A percentile compares a stretch with the other conserved stretches of the same genome.
phyloP scores from a whole-genome alignment of 1,139 yeast species.

The Blastobotrys buckinghamii region DNA sequence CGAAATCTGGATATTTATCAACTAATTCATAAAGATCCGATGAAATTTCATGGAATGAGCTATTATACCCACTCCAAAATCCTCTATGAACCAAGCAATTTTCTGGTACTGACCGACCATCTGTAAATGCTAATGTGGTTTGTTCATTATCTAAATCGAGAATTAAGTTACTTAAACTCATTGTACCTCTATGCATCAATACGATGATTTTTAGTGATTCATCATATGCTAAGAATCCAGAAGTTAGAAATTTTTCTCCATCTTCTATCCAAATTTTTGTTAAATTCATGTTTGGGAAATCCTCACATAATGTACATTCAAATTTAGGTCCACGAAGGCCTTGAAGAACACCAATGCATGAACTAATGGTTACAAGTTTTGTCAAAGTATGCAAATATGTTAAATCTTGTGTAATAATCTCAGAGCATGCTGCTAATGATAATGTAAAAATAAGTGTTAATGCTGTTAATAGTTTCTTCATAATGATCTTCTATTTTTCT shows the following conservation, averaged over 20 bases:
- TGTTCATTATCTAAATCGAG: slow-evolving; percentile 3
- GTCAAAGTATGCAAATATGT: not conserved
- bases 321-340: slow-evolving; percentile 9
- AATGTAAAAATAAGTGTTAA: too few relatives aligned
- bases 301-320: slow-evolving; percentile 7
- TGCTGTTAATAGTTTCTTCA: too few relatives aligned
- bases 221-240: slow-evolving; percentile 8
- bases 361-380: slow-evolving; percentile 7
- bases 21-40: not conserved
- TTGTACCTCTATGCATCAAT: slow-evolving; percentile 10
- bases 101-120: not conserved
- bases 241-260: not conserved
- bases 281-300: slow-evolving; percentile 4
- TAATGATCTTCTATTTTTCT: too few relatives aligned
- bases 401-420: not conserved
- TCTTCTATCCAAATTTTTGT: slow-evolving; percentile 10
- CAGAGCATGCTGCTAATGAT: not conserved
- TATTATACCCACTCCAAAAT: slow-evolving; percentile 5
- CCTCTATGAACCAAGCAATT: slow-evolving; percentile 7
- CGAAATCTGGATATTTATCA: not conserved
- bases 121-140: not conserved
- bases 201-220: slow-evolving; percentile 1
- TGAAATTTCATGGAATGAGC: not conserved
- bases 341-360: slow-evolving; percentile 7
- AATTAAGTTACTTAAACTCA: slow-evolving; percentile 6